Evolutionary conservation across 1,284 basidiomycete genomes (phyloP), one percentile per base, ranked within the genome.

Genomic region (Fomes fomentarius): DNA sequence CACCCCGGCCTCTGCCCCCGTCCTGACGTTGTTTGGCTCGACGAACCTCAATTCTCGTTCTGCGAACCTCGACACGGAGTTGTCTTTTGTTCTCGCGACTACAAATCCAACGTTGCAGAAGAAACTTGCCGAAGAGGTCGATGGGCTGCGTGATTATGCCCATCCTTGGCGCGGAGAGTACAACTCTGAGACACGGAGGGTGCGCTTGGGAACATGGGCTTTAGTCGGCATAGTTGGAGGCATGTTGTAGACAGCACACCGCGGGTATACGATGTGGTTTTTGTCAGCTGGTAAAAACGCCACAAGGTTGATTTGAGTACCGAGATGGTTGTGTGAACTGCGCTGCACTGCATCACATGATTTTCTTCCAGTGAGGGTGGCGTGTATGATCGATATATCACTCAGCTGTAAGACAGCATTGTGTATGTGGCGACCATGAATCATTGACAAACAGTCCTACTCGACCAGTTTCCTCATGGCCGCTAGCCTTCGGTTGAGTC

Each of bases 11-110:
- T 74, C 77, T 12, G 73, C 76, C 14, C 93, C 94, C 0, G 74
- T 84, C 56, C 71, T 94, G 38, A 96, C 96, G 0, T 82, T 98
- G 46, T 91, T 99, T 68, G 97, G 96, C 11, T 97, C 94, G 0
- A 96, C 95, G 2, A 99, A 99, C 71, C 86, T 98, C 52, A 97
- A 96, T 64, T 90, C 93, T 1, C 87, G 96, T 3, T 96, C 94
- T 1, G 85, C 94, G 1, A 83, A 91, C 60, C 84, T 97, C 42
- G 97, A 99, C 72, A 91, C 94, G 12, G 96, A 99, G 68, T 82
- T 98, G 34, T 96, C 93, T 1, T 91, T 98, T 62, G 70, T 97
- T 40, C 83, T 98, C 75, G 73, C 89, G 34, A 86, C 94, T 7
- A 83, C 85, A 8, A 80, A 80, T 3, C 62, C 71, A 0, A 54